Evolutionary conservation across 2,329 filamentous ascomycete species (phyloP).

Genomic region (Decorospora gaudefroyi): DNA sequence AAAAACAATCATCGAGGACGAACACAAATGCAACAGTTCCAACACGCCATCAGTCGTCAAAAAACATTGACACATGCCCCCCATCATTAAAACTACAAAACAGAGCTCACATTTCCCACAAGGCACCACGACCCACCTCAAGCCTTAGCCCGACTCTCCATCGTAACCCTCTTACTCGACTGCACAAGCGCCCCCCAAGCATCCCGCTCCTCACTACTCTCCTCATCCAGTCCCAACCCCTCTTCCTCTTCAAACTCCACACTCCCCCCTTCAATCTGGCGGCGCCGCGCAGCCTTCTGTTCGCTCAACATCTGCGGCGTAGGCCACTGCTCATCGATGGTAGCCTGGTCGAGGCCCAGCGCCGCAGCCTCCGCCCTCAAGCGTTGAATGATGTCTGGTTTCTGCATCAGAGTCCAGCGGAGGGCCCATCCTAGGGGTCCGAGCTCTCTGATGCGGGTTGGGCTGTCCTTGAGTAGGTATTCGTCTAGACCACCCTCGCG

Average conservation of each 20-base stretch:
- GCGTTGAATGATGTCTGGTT: slow-evolving; percentile 64
- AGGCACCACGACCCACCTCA: slow-evolving; percentile 4
- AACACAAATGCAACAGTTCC: too few relatives aligned
- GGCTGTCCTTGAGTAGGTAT: slow-evolving; percentile 82
- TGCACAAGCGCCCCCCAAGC: slow-evolving; percentile 26
- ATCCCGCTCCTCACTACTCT: slow-evolving; percentile 15
- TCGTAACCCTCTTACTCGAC: slow-evolving; percentile 14
- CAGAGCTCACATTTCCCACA: too few relatives aligned
- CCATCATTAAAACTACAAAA: too few relatives aligned
- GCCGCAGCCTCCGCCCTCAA: slow-evolving; percentile 67
- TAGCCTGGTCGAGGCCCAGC: slow-evolving; percentile 64
- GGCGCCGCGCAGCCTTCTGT: slow-evolving; percentile 21
- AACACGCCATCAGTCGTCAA: too few relatives aligned
- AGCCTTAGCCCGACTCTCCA: slow-evolving; percentile 8
- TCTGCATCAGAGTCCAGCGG: slow-evolving; percentile 88
- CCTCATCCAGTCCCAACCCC: slow-evolving; percentile 16
- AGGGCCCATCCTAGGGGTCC: slow-evolving; percentile 89
- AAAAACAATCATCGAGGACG: too few relatives aligned
- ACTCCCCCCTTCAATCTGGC: too few relatives aligned
- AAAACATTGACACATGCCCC: too few relatives aligned
- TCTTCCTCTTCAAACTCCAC: slow-evolving; percentile 15
- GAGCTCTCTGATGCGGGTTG: slow-evolving; percentile 78
- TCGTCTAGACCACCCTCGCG: slow-evolving; percentile 88
- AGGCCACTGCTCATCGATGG: slow-evolving; percentile 42
- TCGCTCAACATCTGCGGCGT: slow-evolving; percentile 23